Evolutionary conservation across 2,329 filamentous ascomycete species (phyloP).

Genomic region (Dothistroma septosporum): DNA sequence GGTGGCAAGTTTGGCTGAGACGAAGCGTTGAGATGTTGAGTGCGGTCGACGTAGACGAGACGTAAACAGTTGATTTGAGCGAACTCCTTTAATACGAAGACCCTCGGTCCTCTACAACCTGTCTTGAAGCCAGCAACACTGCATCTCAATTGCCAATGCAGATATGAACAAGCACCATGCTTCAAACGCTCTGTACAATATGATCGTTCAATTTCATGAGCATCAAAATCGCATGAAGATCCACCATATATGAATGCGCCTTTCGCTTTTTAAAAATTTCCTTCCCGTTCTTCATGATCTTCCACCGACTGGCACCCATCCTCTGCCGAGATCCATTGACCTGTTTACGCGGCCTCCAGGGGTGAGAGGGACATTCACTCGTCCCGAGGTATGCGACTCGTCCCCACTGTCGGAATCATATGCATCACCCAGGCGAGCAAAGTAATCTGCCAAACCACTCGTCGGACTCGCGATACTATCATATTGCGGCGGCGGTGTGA

Average conservation of each 20-base stretch:
- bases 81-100: not conserved
- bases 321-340: slow-evolving; percentile 61
- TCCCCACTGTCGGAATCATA: slow-evolving; percentile 46
- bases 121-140: not conserved
- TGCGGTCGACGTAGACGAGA: no score
- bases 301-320: slow-evolving; percentile 33
- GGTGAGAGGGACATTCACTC: slow-evolving; percentile 58
- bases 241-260: not conserved
- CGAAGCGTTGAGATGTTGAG: no score
- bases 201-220: not conserved
- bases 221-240: not conserved
- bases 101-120: not conserved
- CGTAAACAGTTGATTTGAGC: no score
- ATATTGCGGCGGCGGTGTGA: slow-evolving; percentile 82
- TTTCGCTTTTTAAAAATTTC: not conserved
- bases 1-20: no score
- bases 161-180: not conserved
- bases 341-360: slow-evolving; percentile 59
- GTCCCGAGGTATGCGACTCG: slow-evolving; percentile 26
- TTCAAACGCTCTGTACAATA: not conserved
- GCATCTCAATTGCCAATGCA: not conserved
- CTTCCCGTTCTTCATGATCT: not conserved
- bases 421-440: slow-evolving; percentile 67
- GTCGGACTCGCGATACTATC: slow-evolving; percentile 71
- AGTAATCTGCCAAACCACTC: slow-evolving; percentile 76